phyloP scores from a whole-genome alignment of 306 rosid species.

The Luffa acutangula region DNA sequence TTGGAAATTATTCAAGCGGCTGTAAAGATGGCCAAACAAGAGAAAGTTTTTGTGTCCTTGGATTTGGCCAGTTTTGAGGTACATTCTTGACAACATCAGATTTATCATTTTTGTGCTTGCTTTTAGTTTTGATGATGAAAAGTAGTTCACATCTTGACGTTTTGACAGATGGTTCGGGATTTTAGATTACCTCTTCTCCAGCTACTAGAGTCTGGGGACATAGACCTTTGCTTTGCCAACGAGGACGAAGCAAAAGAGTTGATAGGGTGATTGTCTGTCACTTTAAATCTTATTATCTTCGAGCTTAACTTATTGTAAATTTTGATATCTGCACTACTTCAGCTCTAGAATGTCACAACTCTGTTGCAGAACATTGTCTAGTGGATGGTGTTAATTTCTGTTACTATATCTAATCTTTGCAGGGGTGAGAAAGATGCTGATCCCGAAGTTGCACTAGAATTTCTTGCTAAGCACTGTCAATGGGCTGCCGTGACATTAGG shows the following conservation, averaged over 20 bases:
- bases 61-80: slow-evolving; percentile 99
- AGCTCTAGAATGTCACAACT: not conserved
- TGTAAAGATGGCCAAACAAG: slow-evolving; percentile 71
- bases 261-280: slow-evolving; percentile 44
- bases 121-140: not conserved
- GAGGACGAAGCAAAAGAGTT: slow-evolving; percentile 97
- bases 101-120: not conserved
- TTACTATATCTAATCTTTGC: slow-evolving; percentile 20
- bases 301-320: not conserved
- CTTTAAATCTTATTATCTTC: not conserved
- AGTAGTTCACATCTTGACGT: slow-evolving; percentile 6
- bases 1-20: slow-evolving; percentile 82
- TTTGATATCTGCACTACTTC: slow-evolving; percentile 1
- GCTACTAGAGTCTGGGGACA: slow-evolving; percentile 55
- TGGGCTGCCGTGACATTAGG: slow-evolving; percentile 97
- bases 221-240: slow-evolving; percentile 95
- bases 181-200: slow-evolving; percentile 50
- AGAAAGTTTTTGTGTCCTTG: slow-evolving; percentile 74
- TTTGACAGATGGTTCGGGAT: slow-evolving; percentile 83
- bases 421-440: slow-evolving; percentile 46
- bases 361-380: not conserved
- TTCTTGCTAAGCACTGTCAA: slow-evolving; percentile 58
- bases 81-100: slow-evolving; percentile 5
- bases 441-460: slow-evolving; percentile 54
- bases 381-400: slow-evolving; percentile 9